Conservation (phyloP, 2,329 filamentous ascomycete species). For the Fusarium sp. region DNA sequence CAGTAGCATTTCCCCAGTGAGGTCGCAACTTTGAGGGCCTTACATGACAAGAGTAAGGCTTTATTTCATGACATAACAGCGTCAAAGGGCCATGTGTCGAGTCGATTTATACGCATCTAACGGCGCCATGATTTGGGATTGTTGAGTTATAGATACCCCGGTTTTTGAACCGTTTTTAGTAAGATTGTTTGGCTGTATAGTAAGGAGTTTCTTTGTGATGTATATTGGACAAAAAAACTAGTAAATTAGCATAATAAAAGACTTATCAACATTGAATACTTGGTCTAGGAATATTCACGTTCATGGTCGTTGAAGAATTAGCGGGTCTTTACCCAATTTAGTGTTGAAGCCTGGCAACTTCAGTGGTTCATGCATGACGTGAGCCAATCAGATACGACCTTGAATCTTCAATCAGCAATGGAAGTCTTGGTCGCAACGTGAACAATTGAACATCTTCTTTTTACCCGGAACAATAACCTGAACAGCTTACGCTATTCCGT, state of each 20-base stretch:
- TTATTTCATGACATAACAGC: not conserved
- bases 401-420: not conserved
- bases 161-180: constrained; percentile 22
- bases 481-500: not conserved
- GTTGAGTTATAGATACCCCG: constrained; percentile 47
- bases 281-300: not conserved
- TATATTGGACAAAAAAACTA: constrained; percentile 1
- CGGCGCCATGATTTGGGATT: constrained; percentile 40
- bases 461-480: not conserved
- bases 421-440: constrained; percentile 1
- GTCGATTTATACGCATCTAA: constrained; percentile 37
- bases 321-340: constrained; percentile 22
- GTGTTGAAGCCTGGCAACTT: constrained; percentile 39
- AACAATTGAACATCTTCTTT: constrained; percentile 3
- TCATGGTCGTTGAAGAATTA: not conserved
- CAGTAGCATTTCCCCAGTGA: constrained; percentile 43
- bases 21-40: not conserved
- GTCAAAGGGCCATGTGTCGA: constrained; percentile 9
- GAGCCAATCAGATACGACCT: constrained; percentile 22
- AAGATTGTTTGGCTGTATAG: constrained; percentile 28
- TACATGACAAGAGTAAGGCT: not conserved
- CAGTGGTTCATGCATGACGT: constrained; percentile 12
- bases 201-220: constrained; percentile 12
- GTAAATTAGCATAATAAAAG: not conserved
- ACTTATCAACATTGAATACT: not conserved